Evolutionary conservation across 768 basidiomycete species (phyloP).

Genomic region (Megacollybia marginata): DNA sequence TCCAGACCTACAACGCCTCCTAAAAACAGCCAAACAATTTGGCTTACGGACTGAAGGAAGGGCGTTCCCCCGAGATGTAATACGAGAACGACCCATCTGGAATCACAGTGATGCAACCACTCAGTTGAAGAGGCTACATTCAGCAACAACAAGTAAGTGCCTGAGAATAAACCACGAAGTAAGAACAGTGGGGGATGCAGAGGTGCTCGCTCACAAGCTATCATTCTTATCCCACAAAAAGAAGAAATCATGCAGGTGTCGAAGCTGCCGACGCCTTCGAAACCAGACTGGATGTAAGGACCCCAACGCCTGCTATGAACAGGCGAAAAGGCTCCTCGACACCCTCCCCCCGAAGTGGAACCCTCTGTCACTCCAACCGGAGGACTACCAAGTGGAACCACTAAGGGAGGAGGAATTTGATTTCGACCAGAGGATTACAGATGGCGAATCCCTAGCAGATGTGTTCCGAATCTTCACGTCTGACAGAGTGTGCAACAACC

Average conservation of each 20-base stretch:
- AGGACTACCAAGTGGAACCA: constrained; percentile 1
- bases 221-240: constrained; percentile 3
- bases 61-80: constrained; percentile 4
- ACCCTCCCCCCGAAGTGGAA: constrained; percentile 14
- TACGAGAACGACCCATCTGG: constrained; percentile 21
- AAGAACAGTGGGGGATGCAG: constrained; percentile 1
- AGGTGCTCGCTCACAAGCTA: constrained; percentile 8
- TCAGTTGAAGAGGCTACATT: not conserved
- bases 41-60: constrained; percentile 8
- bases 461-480: constrained; percentile 5
- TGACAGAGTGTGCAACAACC: not conserved
- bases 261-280: not conserved
- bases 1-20: constrained; percentile 7
- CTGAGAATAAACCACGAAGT: constrained; percentile 3
- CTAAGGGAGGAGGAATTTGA: not conserved
- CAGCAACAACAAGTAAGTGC: constrained; percentile 1
- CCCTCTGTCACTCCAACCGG: constrained; percentile 4
- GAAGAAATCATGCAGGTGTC: constrained; percentile 1
- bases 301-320: constrained; percentile 10
- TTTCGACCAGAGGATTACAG: not conserved
- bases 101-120: constrained; percentile 15
- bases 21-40: constrained; percentile 14
- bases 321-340: constrained; percentile 8
- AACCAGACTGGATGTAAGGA: constrained; percentile 4
- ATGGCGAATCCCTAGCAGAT: not conserved